Evolutionary conservation across 495 filamentous ascomycete species (phyloP).

Genomic region (Penicillium cataractarum): DNA sequence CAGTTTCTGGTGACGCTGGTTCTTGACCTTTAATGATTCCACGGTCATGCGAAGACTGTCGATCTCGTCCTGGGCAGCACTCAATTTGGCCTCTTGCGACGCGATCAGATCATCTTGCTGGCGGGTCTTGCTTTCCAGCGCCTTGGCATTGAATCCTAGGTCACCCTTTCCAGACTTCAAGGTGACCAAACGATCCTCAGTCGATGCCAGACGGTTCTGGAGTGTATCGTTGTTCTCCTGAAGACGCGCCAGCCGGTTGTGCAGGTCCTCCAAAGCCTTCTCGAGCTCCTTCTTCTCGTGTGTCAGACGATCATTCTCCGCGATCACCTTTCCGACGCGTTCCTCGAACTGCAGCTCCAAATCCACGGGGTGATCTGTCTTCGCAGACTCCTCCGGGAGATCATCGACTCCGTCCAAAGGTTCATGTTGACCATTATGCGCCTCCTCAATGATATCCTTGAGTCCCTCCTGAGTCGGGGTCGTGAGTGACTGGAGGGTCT

Average conservation of each 20-base stretch:
- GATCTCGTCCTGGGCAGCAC: constrained; percentile 47
- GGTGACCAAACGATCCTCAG: constrained; percentile 51
- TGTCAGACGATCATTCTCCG: constrained; percentile 52
- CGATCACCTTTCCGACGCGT: constrained; percentile 54
- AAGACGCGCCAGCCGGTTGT: constrained; percentile 58
- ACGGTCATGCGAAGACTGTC: constrained; percentile 46
- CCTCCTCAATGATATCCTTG: constrained; percentile 54
- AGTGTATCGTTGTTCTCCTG: constrained; percentile 61
- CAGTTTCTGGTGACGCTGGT: constrained; percentile 57
- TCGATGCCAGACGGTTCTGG: constrained; percentile 48
- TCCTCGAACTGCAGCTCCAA: constrained; percentile 58
- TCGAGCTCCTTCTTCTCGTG: constrained; percentile 57
- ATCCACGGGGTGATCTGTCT: constrained; percentile 45
- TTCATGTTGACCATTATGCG: constrained; percentile 46
- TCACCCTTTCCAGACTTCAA: constrained; percentile 50
- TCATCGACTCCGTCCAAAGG: constrained; percentile 41
- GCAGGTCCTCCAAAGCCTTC: constrained; percentile 56
- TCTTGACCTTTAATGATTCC: constrained; percentile 47
- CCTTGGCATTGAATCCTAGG: constrained; percentile 48
- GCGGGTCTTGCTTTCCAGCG: constrained; percentile 48
- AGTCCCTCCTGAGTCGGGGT: constrained; percentile 50
- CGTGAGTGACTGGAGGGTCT: constrained; percentile 52
- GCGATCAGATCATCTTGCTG: constrained; percentile 62
- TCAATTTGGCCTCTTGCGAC: constrained; percentile 59
- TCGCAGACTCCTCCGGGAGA: constrained; percentile 37